phyloP scores from a whole-genome alignment of 108 stramenopile genomes.

The Cylindrotheca fusiformis region DNA sequence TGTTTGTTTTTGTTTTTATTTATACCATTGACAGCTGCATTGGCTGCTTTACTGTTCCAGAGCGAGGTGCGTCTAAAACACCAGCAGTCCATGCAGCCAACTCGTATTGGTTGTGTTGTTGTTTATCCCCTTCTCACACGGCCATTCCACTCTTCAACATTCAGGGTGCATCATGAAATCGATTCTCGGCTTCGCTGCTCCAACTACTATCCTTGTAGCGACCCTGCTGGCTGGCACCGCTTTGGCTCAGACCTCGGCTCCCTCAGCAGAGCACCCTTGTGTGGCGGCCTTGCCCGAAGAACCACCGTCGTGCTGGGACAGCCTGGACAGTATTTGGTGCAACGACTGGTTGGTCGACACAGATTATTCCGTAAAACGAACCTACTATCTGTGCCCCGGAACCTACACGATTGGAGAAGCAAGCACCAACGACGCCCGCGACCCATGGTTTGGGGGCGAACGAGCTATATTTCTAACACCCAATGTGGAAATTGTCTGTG shows the following conservation, averaged over 20 bases:
- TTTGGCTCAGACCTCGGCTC: neutral
- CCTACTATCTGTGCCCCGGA: neutral
- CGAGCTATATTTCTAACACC: neutral
- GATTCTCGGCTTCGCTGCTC: too few relatives aligned
- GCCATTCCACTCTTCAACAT: too few relatives aligned
- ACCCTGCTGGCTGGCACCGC: too few relatives aligned
- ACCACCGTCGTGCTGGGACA: neutral
- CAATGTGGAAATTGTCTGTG: neutral
- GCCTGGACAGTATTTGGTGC: neutral
- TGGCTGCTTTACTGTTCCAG: too few relatives aligned
- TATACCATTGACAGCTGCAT: too few relatives aligned
- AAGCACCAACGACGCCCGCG: neutral
- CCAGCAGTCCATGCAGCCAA: too few relatives aligned
- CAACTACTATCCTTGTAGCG: too few relatives aligned
- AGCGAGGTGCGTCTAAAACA: too few relatives aligned
- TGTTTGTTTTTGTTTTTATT: too few relatives aligned
- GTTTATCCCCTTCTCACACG: too few relatives aligned
- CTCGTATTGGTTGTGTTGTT: too few relatives aligned
- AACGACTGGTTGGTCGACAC: neutral
- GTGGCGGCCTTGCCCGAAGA: neutral
- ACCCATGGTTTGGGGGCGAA: neutral
- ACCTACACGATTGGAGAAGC: neutral
- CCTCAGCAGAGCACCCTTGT: neutral
- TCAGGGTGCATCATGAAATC: too few relatives aligned
- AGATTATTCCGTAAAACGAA: neutral